A percentile compares a stretch with the other conserved stretches of the same genome.
These are phyloP conservation scores for Eleusine coracana DNA, from an alignment of 176 grass and related monocot species.

Conservation along the genomic window DNA sequence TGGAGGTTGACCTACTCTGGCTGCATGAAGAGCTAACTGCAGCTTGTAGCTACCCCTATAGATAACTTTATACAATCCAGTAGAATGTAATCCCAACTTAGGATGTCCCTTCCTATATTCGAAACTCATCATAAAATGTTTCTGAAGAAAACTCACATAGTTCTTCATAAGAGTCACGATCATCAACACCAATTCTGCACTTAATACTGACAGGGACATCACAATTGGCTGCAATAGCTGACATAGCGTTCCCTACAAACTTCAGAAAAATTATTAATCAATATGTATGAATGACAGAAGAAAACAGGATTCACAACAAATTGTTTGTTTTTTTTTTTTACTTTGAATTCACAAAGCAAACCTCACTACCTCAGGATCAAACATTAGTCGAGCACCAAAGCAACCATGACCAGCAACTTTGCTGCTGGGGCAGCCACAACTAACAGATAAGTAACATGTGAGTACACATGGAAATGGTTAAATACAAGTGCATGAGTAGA, in stretches of 20 bases:
- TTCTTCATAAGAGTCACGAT: slow-evolving; percentile 88
- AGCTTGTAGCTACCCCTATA: neutral
- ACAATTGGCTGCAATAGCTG: slow-evolving; percentile 83
- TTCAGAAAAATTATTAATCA: slow-evolving; percentile 44
- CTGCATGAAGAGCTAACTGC: neutral
- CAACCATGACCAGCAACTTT: slow-evolving; percentile 96
- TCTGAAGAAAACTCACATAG: slow-evolving; percentile 70
- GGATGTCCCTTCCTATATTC: slow-evolving; percentile 1
- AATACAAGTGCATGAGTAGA: neutral
- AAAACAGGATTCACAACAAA: slow-evolving; percentile 4
- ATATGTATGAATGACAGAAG: slow-evolving; percentile 29
- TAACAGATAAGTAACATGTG: slow-evolving; percentile 46
- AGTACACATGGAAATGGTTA: slow-evolving; percentile 17
- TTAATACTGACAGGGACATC: slow-evolving; percentile 88
- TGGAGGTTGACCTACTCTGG: neutral
- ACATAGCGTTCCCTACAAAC: slow-evolving; percentile 98
- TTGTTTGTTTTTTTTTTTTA: slow-evolving; percentile 17
- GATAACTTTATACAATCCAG: neutral
- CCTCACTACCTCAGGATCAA: slow-evolving; percentile 65
- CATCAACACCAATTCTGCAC: slow-evolving; percentile 93
- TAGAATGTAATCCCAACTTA: neutral
- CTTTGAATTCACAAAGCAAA: slow-evolving; percentile 48
- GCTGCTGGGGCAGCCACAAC: slow-evolving; percentile 90
- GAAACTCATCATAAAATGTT: neutral
- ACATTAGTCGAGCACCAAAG: slow-evolving; percentile 92